A percentile compares a stretch with the other conserved stretches of the same genome.
Conservation (phyloP, 345 rosid species). For the Gossypium sturtianum region DNA sequence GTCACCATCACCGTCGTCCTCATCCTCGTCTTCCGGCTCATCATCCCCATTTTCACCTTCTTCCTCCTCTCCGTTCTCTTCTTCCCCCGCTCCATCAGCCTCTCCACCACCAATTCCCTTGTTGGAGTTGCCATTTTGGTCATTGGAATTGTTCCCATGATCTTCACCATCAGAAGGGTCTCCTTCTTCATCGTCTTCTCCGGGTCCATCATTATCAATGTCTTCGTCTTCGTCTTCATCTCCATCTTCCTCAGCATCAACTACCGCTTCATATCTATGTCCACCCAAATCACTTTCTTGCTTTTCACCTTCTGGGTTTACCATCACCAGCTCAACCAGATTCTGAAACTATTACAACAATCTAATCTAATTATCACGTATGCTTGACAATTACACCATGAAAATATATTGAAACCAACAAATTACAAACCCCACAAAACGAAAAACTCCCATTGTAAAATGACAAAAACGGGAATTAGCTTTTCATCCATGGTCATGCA, state of each 20-base stretch:
- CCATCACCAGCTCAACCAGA: neutral
- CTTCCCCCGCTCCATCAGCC: conserved; percentile 3
- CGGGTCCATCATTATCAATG: neutral
- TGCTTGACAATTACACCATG: neutral
- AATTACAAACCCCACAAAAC: neutral
- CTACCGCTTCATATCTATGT: neutral
- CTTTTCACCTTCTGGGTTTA: neutral
- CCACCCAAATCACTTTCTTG: neutral
- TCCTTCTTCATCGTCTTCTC: neutral
- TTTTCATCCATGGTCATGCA: neutral
- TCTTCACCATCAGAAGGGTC: neutral
- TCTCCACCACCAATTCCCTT: neutral
- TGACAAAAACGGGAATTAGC: neutral
- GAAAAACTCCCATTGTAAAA: neutral
- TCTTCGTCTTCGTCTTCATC: neutral
- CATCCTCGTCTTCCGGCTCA: neutral
- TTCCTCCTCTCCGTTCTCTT: neutral
- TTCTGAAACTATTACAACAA: neutral
- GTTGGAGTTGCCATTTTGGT: conserved; percentile 1
- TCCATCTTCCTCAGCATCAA: conserved; percentile 3
- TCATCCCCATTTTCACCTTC: neutral
- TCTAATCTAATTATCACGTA: neutral
- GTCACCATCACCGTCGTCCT: neutral
- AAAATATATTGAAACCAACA: neutral
- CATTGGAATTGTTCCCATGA: neutral